Evolutionary conservation across 2,329 filamentous ascomycete species (phyloP).

Genomic region (Furcasterigmium furcatum): DNA sequence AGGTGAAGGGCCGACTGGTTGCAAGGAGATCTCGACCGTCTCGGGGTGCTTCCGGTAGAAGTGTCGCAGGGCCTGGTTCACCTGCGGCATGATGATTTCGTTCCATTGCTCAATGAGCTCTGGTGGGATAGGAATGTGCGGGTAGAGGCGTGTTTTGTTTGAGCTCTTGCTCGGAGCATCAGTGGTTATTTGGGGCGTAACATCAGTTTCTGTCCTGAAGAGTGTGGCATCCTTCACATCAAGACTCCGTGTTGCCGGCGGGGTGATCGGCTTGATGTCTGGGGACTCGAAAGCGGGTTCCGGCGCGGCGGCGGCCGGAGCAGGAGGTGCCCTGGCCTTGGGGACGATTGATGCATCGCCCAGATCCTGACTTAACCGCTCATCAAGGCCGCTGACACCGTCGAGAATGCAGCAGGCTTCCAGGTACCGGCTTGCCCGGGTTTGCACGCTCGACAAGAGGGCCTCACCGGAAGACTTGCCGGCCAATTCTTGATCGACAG

Average conservation of each 20-base stretch:
- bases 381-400: constrained; percentile 53
- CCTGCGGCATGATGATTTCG: constrained; percentile 64
- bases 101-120: constrained; percentile 72
- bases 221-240: too few species aligned
- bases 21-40: constrained; percentile 74
- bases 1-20: constrained; percentile 68
- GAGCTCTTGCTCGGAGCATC: constrained; percentile 6
- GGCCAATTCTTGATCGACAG: constrained; percentile 60
- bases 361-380: constrained; percentile 47
- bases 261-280: too few species aligned
- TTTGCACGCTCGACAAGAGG: constrained; percentile 50
- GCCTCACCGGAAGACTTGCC: constrained; percentile 44
- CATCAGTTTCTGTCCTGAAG: too few species aligned
- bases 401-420: constrained; percentile 62
- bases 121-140: constrained; percentile 54
- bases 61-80: constrained; percentile 66
- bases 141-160: constrained; percentile 54
- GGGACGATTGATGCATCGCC: constrained; percentile 16
- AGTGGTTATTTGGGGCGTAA: neutral
- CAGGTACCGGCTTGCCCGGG: constrained; percentile 53
- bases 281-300: too few species aligned
- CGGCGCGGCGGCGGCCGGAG: too few species aligned
- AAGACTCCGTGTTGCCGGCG: too few species aligned
- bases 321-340: neutral
- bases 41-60: constrained; percentile 73